phyloP scores from a whole-genome alignment of 306 rosid genomes.

The Cyamopsis tetragonoloba region DNA sequence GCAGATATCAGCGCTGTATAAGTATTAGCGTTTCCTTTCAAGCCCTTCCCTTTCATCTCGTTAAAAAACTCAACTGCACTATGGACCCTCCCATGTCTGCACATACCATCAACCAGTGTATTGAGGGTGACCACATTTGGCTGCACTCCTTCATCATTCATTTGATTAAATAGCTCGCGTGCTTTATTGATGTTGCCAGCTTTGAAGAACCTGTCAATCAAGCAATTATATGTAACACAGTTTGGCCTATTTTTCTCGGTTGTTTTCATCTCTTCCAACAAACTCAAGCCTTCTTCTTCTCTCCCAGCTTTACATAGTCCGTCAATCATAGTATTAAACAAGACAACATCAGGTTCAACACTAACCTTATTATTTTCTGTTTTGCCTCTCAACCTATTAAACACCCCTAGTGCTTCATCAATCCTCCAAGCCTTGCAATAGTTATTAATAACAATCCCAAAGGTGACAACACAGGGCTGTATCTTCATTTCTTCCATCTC shows the following conservation, averaged over 20 bases:
- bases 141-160: slow-evolving; percentile 50
- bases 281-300: slow-evolving; percentile 62
- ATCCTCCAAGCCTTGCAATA: slow-evolving; percentile 73
- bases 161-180: slow-evolving; percentile 44
- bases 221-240: slow-evolving; percentile 60
- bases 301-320: slow-evolving; percentile 86
- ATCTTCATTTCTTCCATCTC: slow-evolving; percentile 66
- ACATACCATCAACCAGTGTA: slow-evolving; percentile 65
- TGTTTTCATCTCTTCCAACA: slow-evolving; percentile 67
- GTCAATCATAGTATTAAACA: slow-evolving; percentile 66
- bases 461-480: slow-evolving; percentile 53
- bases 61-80: slow-evolving; percentile 60
- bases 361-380: slow-evolving; percentile 22
- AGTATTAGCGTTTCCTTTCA: slow-evolving; percentile 54
- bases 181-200: slow-evolving; percentile 60
- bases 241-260: slow-evolving; percentile 39
- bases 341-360: slow-evolving; percentile 56
- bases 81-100: slow-evolving; percentile 53
- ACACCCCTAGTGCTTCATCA: slow-evolving; percentile 57
- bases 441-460: slow-evolving; percentile 56
- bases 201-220: slow-evolving; percentile 73
- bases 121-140: slow-evolving; percentile 67
- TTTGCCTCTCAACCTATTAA: slow-evolving; percentile 49
- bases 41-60: slow-evolving; percentile 52
- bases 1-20: slow-evolving; percentile 59